phyloP scores from a whole-genome alignment of 257 asterid genomes.

The Fraxinus pennsylvanica region DNA sequence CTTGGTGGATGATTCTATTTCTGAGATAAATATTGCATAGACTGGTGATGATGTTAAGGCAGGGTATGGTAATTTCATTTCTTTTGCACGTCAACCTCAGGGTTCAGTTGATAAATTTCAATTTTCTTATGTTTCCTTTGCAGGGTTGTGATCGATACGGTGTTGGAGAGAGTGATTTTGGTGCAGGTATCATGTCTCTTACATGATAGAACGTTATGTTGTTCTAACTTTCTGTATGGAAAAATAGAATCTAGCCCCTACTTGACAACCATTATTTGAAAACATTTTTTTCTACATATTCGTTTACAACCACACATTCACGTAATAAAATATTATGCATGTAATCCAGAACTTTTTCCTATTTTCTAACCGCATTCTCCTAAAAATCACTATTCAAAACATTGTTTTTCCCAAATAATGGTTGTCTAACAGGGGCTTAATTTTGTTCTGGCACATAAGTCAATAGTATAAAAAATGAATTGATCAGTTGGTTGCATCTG shows the following conservation, averaged over 20 bases:
- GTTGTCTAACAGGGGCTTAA: too few relatives aligned
- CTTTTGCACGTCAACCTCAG: background rate
- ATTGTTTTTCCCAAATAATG: too few relatives aligned
- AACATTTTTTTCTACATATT: too few relatives aligned
- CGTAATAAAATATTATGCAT: too few relatives aligned
- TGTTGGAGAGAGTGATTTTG: constrained; percentile 54
- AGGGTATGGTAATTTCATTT: background rate
- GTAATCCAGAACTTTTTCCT: too few relatives aligned
- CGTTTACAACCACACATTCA: too few relatives aligned
- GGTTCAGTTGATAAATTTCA: constrained; percentile 6
- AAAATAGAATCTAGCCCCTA: background rate
- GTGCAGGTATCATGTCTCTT: constrained; percentile 59
- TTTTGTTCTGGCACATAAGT: constrained; percentile 13
- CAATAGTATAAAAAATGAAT: constrained; percentile 20
- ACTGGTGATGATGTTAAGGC: constrained; percentile 16
- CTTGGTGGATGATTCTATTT: constrained; percentile 11
- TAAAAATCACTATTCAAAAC: too few relatives aligned
- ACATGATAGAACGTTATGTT: constrained; percentile 20
- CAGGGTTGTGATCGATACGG: constrained; percentile 86
- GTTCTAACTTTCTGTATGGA: constrained; percentile 9
- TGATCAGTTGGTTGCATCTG: constrained; percentile 22
- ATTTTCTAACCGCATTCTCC: too few relatives aligned
- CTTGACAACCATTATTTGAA: too few relatives aligned
- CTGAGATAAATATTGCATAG: constrained; percentile 10
- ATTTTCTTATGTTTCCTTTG: constrained; percentile 20